A percentile compares a stretch with the other conserved stretches of the same genome.
Evolutionary conservation across 163 green algal species (phyloP).

Genomic region (Chlamydomonas reinhardtii): DNA sequence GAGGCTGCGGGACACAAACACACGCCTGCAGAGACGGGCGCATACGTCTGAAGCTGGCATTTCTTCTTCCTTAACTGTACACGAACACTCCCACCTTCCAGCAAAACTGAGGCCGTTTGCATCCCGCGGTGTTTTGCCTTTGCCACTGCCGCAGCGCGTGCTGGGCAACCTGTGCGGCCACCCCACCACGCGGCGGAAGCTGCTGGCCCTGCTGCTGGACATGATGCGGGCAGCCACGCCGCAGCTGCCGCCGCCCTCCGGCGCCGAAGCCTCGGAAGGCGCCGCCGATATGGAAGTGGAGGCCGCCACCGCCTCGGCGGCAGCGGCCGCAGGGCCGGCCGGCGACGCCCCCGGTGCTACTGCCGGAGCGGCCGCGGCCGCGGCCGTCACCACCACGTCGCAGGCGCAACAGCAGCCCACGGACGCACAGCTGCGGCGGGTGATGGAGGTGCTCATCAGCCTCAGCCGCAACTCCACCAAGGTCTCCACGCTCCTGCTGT

Average conservation of each 20-base stretch:
- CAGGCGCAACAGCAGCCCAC: neutral
- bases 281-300: constrained; percentile 44
- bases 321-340: neutral
- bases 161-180: constrained; percentile 88
- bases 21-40: too few species aligned
- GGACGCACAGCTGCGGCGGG: constrained; percentile 54
- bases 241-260: constrained; percentile 24
- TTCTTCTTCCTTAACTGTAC: too few species aligned
- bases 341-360: neutral
- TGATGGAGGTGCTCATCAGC: constrained; percentile 80
- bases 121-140: too few species aligned
- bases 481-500: constrained; percentile 75
- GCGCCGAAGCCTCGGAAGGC: neutral
- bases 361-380: neutral
- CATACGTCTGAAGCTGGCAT: too few species aligned
- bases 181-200: constrained; percentile 60
- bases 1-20: too few species aligned
- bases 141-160: constrained; percentile 71
- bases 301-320: neutral
- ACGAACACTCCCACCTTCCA: too few species aligned
- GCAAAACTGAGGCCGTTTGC: too few species aligned
- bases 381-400: neutral
- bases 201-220: constrained; percentile 82
- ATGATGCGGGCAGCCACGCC: constrained; percentile 69
- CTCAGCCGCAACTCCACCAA: constrained; percentile 68